A percentile compares a stretch with the other conserved stretches of the same genome.
Conservation (phyloP, 805 yeast genomes). For the Alloascoidea hylecoeti region DNA sequence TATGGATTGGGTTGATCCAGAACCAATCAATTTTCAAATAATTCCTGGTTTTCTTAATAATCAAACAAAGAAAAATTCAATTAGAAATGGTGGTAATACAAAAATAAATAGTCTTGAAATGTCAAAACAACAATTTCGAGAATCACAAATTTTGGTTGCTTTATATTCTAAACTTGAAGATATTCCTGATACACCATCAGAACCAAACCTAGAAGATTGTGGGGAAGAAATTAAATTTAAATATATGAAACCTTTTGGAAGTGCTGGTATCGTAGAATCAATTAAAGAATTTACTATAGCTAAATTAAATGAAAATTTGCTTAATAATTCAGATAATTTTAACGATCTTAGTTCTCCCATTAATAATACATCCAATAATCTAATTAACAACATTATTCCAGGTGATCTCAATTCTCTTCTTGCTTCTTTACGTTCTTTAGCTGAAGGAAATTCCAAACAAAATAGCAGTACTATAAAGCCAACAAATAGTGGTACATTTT, state of each 20-base stretch:
- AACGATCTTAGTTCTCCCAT: not conserved
- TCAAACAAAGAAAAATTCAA: constrained; percentile 11
- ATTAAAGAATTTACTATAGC: too few relatives aligned
- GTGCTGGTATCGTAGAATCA: not conserved
- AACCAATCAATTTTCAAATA: constrained; percentile 8
- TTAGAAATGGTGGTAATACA: constrained; percentile 16
- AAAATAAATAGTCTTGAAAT: constrained; percentile 14
- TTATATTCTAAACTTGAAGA: constrained; percentile 8
- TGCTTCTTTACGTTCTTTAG: not conserved
- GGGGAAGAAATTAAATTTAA: not conserved
- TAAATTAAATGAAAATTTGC: too few relatives aligned
- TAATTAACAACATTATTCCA: not conserved
- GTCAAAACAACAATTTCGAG: constrained; percentile 12
- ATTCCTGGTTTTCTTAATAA: constrained; percentile 4
- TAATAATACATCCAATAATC: not conserved
- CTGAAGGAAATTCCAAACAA: not conserved
- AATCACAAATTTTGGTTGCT: constrained; percentile 10
- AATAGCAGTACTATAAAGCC: not conserved
- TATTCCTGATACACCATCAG: constrained; percentile 11
- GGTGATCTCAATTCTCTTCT: not conserved
- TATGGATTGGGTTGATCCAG: constrained; percentile 12
- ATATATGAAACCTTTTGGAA: not conserved
- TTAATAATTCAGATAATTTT: not conserved
- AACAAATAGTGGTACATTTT: too few relatives aligned
- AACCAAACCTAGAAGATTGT: constrained; percentile 11